Evolutionary conservation across 2,329 filamentous ascomycete genomes (phyloP), one percentile per base, ranked within the genome.

Genomic region (Exophiala calicioides): DNA sequence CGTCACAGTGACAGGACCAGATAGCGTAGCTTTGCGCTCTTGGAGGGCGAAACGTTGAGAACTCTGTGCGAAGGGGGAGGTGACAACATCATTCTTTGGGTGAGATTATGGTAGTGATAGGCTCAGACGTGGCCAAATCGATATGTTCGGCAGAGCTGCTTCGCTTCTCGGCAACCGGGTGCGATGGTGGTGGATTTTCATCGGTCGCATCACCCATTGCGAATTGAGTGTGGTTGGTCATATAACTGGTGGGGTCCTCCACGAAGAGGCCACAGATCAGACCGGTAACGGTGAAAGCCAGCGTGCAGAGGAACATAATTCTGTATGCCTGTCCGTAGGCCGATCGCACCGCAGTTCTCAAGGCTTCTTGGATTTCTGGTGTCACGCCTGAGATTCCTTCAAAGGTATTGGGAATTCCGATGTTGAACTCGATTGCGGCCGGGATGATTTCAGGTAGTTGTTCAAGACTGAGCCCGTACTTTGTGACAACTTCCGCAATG

Each of bases 261-360:
- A 47, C 23, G 27, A 36, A 43, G n/a, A 16, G 19, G 3, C 37
- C 43, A 10, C 15, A 3, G 7, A 44, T 30, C 7, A 52, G 31
- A 7, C 53, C 55, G 13, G 48, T 15, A 4, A 44, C 44, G 18
- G 41, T 53, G 27, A 58, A 58, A 4, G 53, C 45, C n/a, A 58
- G 39, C 15, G 40, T 39, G 27, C 44, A n/a, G 29, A 57, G 35
- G 50, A 51, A 76, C 2, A 77, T 73, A 3, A 67, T 65, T 42
- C 63, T 61, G 58, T 76, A 74, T 4, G 68, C 68, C 12, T 65
- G 44, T 4, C 62, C 58, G 55, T 76, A 73, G 13, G 70, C 70
- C 8, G 60, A 59, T 51, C 69, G 65, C 9, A 68, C 46, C 16
- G 68, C 67, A 1, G 47, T 47, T 3, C 50, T 58, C 0, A 71